Evolutionary conservation across 306 rosid species (phyloP).

Genomic region (Rubus parviflorus): DNA sequence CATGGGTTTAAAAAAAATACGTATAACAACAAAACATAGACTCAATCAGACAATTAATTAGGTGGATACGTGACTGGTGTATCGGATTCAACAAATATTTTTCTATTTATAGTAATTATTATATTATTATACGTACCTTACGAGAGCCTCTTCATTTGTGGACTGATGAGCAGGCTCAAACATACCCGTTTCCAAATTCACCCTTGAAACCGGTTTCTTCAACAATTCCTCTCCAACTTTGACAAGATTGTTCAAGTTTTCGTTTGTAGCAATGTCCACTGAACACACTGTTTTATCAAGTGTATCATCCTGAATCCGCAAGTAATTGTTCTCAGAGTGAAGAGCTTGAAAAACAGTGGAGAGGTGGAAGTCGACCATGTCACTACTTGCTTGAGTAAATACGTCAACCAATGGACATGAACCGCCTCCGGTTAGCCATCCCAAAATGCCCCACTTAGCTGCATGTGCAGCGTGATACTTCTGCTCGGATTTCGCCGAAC

Average conservation of each 20-base stretch:
- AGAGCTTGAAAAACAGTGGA: conserved; percentile 35
- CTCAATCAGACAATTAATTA: neutral
- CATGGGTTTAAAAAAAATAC: no score
- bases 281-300: conserved; percentile 17
- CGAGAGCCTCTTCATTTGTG: conserved; percentile 38
- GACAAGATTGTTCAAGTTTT: conserved; percentile 31
- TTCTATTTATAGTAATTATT: neutral
- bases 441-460: conserved; percentile 40
- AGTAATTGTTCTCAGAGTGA: conserved; percentile 21
- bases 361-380: conserved; percentile 32
- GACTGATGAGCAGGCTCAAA: conserved; percentile 18
- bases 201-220: conserved; percentile 34
- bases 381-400: conserved; percentile 31
- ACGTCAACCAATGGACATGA: conserved; percentile 28
- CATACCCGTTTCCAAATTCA: conserved; percentile 30
- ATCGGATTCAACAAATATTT: neutral
- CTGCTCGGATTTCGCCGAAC: conserved; percentile 28
- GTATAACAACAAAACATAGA: neutral
- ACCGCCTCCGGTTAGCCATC: conserved; percentile 28
- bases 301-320: conserved; percentile 33
- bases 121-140: conserved; percentile 18
- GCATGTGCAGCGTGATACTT: conserved; percentile 28
- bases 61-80: neutral
- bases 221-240: conserved; percentile 34
- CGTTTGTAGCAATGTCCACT: conserved; percentile 32